Percentiles rank a stretch among this genome's conserved stretches.
Conservation (phyloP, 2,329 filamentous ascomycete genomes). For the Zarea fungicola region DNA sequence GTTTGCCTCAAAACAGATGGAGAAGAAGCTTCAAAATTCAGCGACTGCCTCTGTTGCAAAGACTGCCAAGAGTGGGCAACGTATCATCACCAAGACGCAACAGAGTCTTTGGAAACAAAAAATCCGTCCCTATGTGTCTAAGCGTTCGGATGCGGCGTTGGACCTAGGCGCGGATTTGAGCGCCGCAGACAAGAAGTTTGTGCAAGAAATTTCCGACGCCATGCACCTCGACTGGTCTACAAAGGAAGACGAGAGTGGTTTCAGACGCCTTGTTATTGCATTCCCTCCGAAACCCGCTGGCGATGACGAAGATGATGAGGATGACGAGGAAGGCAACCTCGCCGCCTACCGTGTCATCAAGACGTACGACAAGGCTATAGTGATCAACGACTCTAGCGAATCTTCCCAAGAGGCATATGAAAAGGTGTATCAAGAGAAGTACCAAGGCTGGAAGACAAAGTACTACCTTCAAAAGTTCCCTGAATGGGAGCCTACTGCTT, state of each 20-base stretch:
- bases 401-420: constrained; percentile 76
- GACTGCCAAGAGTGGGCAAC: constrained; percentile 49
- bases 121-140: constrained; percentile 77
- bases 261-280: constrained; percentile 46
- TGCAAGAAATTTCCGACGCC: constrained; percentile 73
- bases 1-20: constrained; percentile 81
- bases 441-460: constrained; percentile 86
- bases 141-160: constrained; percentile 58
- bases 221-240: constrained; percentile 55
- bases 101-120: constrained; percentile 74
- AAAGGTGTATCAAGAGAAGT: constrained; percentile 84
- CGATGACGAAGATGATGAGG: constrained; percentile 61
- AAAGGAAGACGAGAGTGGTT: constrained; percentile 50
- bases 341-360: constrained; percentile 82
- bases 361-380: constrained; percentile 83
- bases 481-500: constrained; percentile 76
- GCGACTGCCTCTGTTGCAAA: constrained; percentile 48
- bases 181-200: constrained; percentile 86
- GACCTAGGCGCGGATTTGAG: constrained; percentile 69
- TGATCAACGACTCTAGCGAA: constrained; percentile 73
- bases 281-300: constrained; percentile 44
- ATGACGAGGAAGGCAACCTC: constrained; percentile 72
- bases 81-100: constrained; percentile 74
- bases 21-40: constrained; percentile 56
- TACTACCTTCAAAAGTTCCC: constrained; percentile 89